Evolutionary conservation across 106 monocot genomes (phyloP).

Genomic region (Dendrobium catenatum): DNA sequence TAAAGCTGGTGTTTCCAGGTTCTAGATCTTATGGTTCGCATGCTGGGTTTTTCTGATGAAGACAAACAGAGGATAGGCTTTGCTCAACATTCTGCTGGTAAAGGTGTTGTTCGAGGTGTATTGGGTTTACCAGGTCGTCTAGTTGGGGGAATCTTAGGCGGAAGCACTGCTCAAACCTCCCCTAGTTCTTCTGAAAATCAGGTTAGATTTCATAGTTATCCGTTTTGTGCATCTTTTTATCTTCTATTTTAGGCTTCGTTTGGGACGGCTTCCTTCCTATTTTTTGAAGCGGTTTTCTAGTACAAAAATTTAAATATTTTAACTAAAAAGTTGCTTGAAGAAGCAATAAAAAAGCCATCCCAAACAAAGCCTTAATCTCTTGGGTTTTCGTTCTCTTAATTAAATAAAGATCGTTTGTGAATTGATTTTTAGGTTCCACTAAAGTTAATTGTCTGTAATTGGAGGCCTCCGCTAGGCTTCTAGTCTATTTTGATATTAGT

Average conservation of each 20-base stretch:
- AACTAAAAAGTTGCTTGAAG: too few species aligned
- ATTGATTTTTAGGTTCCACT: too few species aligned
- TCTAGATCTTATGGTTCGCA: conserved; percentile 93
- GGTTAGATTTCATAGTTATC: conserved; percentile 25
- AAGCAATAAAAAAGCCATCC: too few species aligned
- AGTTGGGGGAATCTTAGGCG: conserved; percentile 89
- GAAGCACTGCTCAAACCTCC: conserved; percentile 29
- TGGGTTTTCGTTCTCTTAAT: neutral
- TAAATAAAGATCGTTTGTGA: neutral
- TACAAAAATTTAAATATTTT: too few species aligned
- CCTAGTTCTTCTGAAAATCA: conserved; percentile 46
- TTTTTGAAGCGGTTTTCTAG: too few species aligned
- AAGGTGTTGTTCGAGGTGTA: conserved; percentile 86
- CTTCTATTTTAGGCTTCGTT: too few species aligned
- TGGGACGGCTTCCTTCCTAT: too few species aligned
- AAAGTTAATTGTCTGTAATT: too few species aligned
- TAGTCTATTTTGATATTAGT: too few species aligned
- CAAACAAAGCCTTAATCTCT: neutral
- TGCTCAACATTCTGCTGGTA: conserved; percentile 71
- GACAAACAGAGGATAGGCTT: conserved; percentile 86
- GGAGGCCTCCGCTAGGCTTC: too few species aligned
- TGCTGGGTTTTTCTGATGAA: conserved; percentile 97
- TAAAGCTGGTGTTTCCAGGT: conserved; percentile 36
- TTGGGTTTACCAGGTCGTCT: conserved; percentile 83
- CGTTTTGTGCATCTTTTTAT: neutral